These are phyloP conservation scores for Triticum dicoccoides DNA, from an alignment of 176 grass and related monocot genomes.

Conservation along the genomic window DNA sequence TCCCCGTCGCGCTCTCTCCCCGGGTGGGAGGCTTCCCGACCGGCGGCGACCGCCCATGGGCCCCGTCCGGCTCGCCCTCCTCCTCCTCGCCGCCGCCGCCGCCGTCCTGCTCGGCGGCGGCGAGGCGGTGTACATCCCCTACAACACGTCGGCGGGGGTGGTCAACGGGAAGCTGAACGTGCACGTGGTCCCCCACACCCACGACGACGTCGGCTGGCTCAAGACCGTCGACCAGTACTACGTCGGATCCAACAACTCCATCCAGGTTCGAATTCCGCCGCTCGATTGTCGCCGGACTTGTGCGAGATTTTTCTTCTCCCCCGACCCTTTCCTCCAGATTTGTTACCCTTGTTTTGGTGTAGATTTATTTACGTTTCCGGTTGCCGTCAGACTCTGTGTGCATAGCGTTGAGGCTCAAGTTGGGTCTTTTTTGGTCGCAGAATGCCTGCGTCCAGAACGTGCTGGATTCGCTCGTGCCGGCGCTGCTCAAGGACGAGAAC, in stretches of 20 bases:
- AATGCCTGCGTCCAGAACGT: slow-evolving; percentile 86
- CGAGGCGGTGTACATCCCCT: slow-evolving; percentile 65
- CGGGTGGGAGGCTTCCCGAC: too few species aligned
- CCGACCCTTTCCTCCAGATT: background rate
- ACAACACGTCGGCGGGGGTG: slow-evolving; percentile 83
- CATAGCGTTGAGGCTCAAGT: background rate
- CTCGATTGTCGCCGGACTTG: too few species aligned
- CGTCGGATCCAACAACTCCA: slow-evolving; percentile 78
- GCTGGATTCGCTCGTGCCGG: slow-evolving; percentile 72
- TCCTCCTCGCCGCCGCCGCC: background rate
- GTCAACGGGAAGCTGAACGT: slow-evolving; percentile 69
- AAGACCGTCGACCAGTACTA: slow-evolving; percentile 91
- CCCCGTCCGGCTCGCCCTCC: background rate
- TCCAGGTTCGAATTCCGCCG: slow-evolving; percentile 38
- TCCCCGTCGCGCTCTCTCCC: background rate
- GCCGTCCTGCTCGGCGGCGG: background rate
- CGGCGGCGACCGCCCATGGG: background rate
- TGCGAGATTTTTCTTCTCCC: too few species aligned
- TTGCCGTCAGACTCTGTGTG: background rate
- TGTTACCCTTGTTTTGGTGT: background rate
- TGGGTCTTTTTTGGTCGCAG: slow-evolving; percentile 28
- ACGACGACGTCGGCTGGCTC: slow-evolving; percentile 87
- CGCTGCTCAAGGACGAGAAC: slow-evolving; percentile 85
- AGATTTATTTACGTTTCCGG: background rate
- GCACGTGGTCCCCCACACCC: slow-evolving; percentile 69